Conservation (phyloP, 805 yeast species). For the Diddensiella caesifluorescens region DNA sequence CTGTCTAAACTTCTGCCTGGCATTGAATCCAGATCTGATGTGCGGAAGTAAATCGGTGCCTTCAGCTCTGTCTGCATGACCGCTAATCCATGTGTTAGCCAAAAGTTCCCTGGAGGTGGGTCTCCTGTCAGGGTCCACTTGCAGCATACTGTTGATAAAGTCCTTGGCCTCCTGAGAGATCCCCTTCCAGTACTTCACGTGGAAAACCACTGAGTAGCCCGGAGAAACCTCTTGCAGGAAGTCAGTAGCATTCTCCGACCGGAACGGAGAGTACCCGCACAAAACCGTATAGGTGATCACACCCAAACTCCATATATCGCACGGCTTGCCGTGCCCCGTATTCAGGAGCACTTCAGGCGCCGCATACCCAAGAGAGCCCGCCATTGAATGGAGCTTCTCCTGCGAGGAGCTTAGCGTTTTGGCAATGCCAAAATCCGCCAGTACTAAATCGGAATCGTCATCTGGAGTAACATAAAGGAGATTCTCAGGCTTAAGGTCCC, state of each 20-base stretch:
- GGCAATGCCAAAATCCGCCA: conserved; percentile 97
- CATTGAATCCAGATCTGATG: conserved; percentile 75
- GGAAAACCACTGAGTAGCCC: conserved; percentile 75
- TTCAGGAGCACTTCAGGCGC: conserved; percentile 89
- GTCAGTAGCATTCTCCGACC: conserved; percentile 75
- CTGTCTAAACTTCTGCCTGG: conserved; percentile 75
- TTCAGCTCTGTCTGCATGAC: conserved; percentile 30
- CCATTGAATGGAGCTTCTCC: conserved; percentile 62
- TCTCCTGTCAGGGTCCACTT: conserved; percentile 59
- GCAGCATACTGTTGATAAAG: conserved; percentile 67
- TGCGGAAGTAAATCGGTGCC: conserved; percentile 60
- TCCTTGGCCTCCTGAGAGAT: conserved; percentile 76
- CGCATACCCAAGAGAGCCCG: conserved; percentile 94
- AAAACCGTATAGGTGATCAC: conserved; percentile 85
- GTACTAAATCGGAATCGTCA: conserved; percentile 66
- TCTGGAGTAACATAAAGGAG: conserved; percentile 61
- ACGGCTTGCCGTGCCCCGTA: conserved; percentile 88
- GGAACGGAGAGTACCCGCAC: conserved; percentile 89
- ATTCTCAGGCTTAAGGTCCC: conserved; percentile 94
- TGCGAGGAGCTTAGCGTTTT: conserved; percentile 57
- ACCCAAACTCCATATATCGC: conserved; percentile 95
- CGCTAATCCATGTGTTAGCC: conserved; percentile 66
- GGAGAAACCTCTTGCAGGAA: conserved; percentile 75
- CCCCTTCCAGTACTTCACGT: conserved; percentile 77
- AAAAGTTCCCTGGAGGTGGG: conserved; percentile 64